These are phyloP conservation scores for Cystobasidium sp. DNA, from an alignment of 1,284 basidiomycete species.

Conservation along the genomic window DNA sequence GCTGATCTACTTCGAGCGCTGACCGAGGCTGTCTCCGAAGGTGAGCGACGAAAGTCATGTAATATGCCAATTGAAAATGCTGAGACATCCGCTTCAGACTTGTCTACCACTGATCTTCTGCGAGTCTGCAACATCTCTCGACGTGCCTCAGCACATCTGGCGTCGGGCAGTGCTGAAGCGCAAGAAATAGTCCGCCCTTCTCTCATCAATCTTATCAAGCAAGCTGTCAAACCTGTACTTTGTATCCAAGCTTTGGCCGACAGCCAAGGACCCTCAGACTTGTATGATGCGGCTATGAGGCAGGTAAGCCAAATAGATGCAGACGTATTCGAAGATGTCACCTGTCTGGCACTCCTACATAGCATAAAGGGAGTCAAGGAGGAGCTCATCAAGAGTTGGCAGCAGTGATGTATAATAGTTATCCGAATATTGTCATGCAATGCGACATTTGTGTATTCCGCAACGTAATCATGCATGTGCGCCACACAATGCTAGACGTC, in stretches of 20 bases:
- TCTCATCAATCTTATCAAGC: neutral
- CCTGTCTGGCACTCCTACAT: neutral
- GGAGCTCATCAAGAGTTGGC: constrained; percentile 32
- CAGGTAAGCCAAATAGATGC: neutral
- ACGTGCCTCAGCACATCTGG: constrained; percentile 13
- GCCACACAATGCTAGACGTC: neutral
- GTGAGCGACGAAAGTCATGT: neutral
- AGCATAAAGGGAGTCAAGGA: constrained; percentile 18
- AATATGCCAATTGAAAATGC: neutral
- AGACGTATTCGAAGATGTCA: constrained; percentile 13
- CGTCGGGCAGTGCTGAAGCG: neutral
- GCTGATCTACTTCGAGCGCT: constrained; percentile 16
- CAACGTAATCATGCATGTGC: neutral
- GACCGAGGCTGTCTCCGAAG: neutral
- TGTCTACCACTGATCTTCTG: neutral
- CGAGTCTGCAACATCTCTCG: constrained; percentile 8
- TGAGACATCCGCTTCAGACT: neutral
- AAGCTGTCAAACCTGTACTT: neutral
- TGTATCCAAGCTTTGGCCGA: neutral
- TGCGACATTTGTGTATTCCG: neutral
- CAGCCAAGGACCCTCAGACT: neutral
- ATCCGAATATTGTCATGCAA: neutral
- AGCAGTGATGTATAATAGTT: neutral
- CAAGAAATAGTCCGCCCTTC: neutral
- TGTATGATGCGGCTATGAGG: constrained; percentile 28